Evolutionary conservation across 2,329 filamentous ascomycete species (phyloP), one percentile per base, ranked within the genome.

Genomic region (Talaromyces sp.): DNA sequence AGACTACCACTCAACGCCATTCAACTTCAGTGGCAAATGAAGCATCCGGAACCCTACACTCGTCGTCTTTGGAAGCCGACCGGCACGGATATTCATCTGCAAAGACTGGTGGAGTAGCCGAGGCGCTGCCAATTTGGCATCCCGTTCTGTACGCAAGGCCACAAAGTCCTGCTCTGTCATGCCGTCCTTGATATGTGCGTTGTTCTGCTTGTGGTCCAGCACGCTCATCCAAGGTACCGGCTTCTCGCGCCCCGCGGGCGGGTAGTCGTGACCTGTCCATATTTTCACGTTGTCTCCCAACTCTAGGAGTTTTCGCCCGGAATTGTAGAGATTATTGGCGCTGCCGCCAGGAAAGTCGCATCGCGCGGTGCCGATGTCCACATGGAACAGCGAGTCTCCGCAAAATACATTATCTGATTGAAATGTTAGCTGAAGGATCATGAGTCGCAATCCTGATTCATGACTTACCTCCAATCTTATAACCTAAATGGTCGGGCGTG

Each of bases 401-500:
- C 80, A 82, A 60, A 86, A 86, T 0, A 86, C 76, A 60, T 77
- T 76, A n/a, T 72, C 75, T 86, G 78, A 0, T 80, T 1, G 2
- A 22, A 17, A 5, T 38, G 4, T 38, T 31, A 51, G 38, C 29
- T n/a, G 8, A 6, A 4, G 7, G n/a, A 56, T 19, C 25, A 22
- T 31, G 5, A 34, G 15, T 11, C n/a, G 36, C 17, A 47, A 29
- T n/a, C 15, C 29, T 45, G 7, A 45, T n/a, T 5, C 6, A 38
- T 22, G 19, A 45, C 68, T 61, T 69, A 73, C 74, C 72, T 71
- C 85, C 86, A 64, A 89, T 83, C 43, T 76, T 76, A 68, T 89
- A 89, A 0, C 87, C 87, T 10, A 89, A 69, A 65, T 89, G 86
- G 68, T 89, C 87, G 0, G 86, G 86, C 0, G 86, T 89, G 68